phyloP scores from a whole-genome alignment of 257 asterid species.

The Sherardia arvensis region DNA sequence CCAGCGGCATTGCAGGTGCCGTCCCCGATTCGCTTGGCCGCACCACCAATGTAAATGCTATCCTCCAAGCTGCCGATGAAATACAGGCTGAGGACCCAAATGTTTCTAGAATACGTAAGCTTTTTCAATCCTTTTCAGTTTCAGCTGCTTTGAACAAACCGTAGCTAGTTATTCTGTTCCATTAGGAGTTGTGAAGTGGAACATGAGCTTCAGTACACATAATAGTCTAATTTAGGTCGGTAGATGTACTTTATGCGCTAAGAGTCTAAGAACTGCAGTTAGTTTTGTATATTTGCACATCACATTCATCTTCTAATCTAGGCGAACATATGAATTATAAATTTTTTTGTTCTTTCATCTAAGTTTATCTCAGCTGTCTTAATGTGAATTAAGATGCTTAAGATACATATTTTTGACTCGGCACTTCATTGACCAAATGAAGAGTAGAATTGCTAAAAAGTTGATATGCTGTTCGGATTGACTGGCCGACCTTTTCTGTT shows the following conservation, averaged over 20 bases:
- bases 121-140: background rate
- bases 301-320: too few species aligned
- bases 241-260: too few species aligned
- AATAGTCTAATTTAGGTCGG: too few species aligned
- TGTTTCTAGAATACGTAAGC: slow-evolving; percentile 83
- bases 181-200: too few species aligned
- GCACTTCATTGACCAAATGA: background rate
- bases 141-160: background rate
- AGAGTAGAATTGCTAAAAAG: background rate
- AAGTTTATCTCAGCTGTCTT: background rate
- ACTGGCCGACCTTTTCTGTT: background rate
- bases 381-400: background rate
- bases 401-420: background rate
- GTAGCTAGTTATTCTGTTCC: background rate
- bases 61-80: slow-evolving; percentile 91
- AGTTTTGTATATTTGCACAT: background rate
- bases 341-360: background rate
- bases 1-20: slow-evolving; percentile 84
- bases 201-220: too few species aligned
- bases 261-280: background rate
- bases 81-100: slow-evolving; percentile 82
- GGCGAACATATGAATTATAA: background rate
- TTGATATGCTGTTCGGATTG: background rate
- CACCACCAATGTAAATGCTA: slow-evolving; percentile 66
- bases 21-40: slow-evolving; percentile 92